Evolutionary conservation across 1,284 basidiomycete genomes (phyloP).

Genomic region (Apiotrichum mycotoxinovorans): DNA sequence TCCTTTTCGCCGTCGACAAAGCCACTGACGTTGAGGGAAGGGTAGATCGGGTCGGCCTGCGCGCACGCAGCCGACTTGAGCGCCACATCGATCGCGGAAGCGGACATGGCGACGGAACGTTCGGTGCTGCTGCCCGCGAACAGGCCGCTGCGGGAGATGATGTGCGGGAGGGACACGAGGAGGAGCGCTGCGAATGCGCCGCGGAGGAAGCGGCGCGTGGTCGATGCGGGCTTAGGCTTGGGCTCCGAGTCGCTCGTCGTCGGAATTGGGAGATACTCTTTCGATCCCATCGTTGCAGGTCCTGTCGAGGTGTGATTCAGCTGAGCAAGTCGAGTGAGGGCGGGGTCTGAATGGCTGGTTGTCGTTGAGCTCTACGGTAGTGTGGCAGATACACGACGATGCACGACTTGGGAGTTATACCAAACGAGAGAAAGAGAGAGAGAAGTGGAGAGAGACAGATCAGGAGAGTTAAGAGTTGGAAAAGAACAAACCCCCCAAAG

Average conservation of each 20-base stretch:
- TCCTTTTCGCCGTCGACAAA: slow-evolving; percentile 27
- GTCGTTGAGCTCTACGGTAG: too few relatives aligned
- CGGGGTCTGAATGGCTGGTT: too few relatives aligned
- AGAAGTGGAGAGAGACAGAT: too few relatives aligned
- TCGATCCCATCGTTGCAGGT: neutral
- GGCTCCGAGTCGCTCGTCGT: neutral
- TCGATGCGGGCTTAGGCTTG: neutral
- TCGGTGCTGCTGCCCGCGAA: too few relatives aligned
- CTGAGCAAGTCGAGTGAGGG: too few relatives aligned
- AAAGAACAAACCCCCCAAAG: too few relatives aligned
- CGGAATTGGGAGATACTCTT: neutral
- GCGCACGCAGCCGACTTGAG: neutral
- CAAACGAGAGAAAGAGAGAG: too few relatives aligned
- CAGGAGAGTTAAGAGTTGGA: too few relatives aligned
- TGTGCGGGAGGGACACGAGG: neutral
- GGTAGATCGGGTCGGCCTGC: neutral
- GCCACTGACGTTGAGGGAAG: slow-evolving; percentile 20
- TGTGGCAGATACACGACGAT: too few relatives aligned
- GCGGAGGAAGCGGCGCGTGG: neutral
- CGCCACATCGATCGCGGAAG: neutral
- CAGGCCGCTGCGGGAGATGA: neutral
- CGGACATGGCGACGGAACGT: neutral
- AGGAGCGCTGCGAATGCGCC: neutral
- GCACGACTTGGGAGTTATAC: too few relatives aligned
- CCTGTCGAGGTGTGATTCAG: too few relatives aligned